Percentiles rank a stretch among this genome's conserved stretches.
Conservation (phyloP, 2,329 filamentous ascomycete species). For the Microdochium nivale region DNA sequence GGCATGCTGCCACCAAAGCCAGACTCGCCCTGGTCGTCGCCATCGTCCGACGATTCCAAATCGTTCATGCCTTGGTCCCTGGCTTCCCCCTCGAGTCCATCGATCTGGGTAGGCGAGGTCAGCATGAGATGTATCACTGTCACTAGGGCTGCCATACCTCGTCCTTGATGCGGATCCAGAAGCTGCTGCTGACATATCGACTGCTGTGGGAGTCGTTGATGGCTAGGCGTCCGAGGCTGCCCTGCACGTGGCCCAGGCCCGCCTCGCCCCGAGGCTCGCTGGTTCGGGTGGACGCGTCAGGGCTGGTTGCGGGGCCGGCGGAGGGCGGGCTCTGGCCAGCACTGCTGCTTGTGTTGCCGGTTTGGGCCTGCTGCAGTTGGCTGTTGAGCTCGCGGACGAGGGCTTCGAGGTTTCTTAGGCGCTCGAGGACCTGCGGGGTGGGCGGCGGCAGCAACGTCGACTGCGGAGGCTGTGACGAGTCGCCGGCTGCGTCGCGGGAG, state of each 20-base stretch:
- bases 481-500: slow-evolving; percentile 22
- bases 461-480: slow-evolving; percentile 26
- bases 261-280: slow-evolving; percentile 1
- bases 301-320: slow-evolving; percentile 19
- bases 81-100: slow-evolving; percentile 32
- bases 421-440: slow-evolving; percentile 33
- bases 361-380: slow-evolving; percentile 34
- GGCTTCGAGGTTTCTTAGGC: slow-evolving; percentile 37
- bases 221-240: slow-evolving; percentile 38
- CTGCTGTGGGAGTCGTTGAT: slow-evolving; percentile 31
- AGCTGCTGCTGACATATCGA: slow-evolving; percentile 41
- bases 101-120: slow-evolving; percentile 28
- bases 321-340: slow-evolving; percentile 16
- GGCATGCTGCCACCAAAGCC: slow-evolving; percentile 12
- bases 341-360: slow-evolving; percentile 14
- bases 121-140: background rate
- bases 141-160: slow-evolving; percentile 29
- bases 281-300: slow-evolving; percentile 6
- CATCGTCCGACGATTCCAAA: slow-evolving; percentile 25
- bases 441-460: slow-evolving; percentile 19
- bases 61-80: slow-evolving; percentile 20
- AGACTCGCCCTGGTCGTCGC: slow-evolving; percentile 20
- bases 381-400: slow-evolving; percentile 40
- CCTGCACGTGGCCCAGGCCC: slow-evolving; percentile 17
- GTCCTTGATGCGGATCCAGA: slow-evolving; percentile 48